phyloP scores from a whole-genome alignment of 148 eudicot genomes.

The Rhododendron vialii region DNA sequence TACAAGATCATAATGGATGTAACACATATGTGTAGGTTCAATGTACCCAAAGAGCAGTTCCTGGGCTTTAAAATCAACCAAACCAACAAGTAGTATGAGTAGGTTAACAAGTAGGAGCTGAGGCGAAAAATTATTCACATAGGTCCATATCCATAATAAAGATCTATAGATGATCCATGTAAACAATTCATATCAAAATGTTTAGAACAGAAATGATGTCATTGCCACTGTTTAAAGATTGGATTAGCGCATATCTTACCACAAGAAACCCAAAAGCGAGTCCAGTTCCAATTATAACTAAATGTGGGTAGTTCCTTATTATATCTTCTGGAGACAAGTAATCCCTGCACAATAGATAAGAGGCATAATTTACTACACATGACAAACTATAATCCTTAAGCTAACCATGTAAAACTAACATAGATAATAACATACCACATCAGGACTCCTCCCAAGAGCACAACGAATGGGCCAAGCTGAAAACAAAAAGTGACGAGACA shows the following conservation, averaged over 20 bases:
- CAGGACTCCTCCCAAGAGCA: constrained; percentile 73
- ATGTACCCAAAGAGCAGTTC: not conserved
- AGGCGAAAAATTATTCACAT: not conserved
- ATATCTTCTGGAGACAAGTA: constrained; percentile 73
- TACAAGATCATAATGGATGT: not conserved
- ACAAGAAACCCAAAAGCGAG: constrained; percentile 96
- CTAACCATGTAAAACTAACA: constrained; percentile 1
- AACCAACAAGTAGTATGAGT: not conserved
- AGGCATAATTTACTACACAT: not conserved
- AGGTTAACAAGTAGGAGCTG: not conserved
- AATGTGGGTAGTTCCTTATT: constrained; percentile 66
- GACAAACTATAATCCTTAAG: not conserved
- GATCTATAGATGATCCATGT: not conserved
- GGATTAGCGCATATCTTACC: constrained; percentile 37
- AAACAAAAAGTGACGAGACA: constrained; percentile 9
- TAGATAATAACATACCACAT: constrained; percentile 48
- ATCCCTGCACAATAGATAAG: constrained; percentile 53
- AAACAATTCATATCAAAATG: not conserved
- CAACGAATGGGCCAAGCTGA: constrained; percentile 84
- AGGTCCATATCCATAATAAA: not conserved
- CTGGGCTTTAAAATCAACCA: not conserved
- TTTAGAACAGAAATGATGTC: not conserved
- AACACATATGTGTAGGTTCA: not conserved
- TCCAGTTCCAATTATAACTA: constrained; percentile 76
- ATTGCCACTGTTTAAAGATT: not conserved